These are phyloP conservation scores for Backusella liffmaniae DNA, from an alignment of 192 early-diverging fungal genomes.

Conservation along the genomic window DNA sequence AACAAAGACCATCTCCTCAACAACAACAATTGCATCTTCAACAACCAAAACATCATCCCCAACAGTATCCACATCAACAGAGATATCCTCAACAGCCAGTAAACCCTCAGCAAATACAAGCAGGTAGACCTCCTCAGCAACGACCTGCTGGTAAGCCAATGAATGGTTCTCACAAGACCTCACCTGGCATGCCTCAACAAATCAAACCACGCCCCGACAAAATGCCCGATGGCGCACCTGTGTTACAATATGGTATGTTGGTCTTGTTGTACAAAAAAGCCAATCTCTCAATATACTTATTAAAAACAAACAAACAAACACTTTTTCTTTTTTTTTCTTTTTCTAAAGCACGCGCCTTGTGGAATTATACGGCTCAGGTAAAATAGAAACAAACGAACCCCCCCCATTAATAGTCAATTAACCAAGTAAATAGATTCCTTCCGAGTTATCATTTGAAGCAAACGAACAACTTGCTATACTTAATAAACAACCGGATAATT, in stretches of 20 bases:
- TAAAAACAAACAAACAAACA: too few relatives aligned
- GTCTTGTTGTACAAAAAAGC: too few relatives aligned
- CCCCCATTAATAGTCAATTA: too few relatives aligned
- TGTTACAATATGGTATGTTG: conserved; percentile 11
- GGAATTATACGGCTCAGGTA: conserved; percentile 10
- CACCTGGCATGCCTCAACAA: neutral
- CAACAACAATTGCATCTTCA: neutral
- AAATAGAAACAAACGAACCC: neutral
- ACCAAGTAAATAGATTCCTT: conserved; percentile 4
- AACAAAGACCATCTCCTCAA: neutral
- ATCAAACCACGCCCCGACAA: neutral
- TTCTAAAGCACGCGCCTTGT: conserved; percentile 10
- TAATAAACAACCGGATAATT: conserved; percentile 19
- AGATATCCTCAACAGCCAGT: neutral
- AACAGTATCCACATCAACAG: neutral
- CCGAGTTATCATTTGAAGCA: conserved; percentile 7
- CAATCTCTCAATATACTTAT: too few relatives aligned
- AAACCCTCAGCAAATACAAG: neutral
- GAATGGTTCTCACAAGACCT: neutral
- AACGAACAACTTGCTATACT: conserved; percentile 22
- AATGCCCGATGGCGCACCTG: conserved; percentile 3
- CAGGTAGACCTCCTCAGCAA: neutral
- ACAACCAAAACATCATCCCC: neutral
- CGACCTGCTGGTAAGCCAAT: neutral
- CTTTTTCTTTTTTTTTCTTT: neutral